Evolutionary conservation across 495 filamentous ascomycete species (phyloP).

Genomic region (Jackrogersella multiformis): DNA sequence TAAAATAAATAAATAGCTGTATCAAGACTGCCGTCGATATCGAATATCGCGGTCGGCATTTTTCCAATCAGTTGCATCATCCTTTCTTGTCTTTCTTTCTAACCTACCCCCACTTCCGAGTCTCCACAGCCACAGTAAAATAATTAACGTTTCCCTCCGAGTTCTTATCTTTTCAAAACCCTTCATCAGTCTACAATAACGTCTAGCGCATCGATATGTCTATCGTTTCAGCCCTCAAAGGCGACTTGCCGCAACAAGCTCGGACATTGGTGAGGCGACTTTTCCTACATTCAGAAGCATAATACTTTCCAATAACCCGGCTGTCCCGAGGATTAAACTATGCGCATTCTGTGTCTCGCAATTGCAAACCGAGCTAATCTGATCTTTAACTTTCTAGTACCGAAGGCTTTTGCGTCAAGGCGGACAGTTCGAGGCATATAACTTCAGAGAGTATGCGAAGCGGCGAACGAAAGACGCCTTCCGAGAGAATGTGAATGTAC

Average conservation of each 20-base stretch:
- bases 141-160: neutral
- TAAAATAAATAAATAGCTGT: conserved; percentile 21
- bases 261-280: conserved; percentile 70
- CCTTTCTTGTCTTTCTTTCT: too few species aligned
- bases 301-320: neutral
- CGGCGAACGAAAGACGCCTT: conserved; percentile 90
- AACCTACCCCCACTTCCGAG: conserved; percentile 2
- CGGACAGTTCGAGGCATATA: conserved; percentile 89
- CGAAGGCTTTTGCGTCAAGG: conserved; percentile 90
- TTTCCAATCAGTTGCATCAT: conserved; percentile 44
- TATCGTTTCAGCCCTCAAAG: conserved; percentile 59
- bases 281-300: neutral
- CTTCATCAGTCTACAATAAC: neutral
- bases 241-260: conserved; percentile 74
- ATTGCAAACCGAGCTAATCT: conserved; percentile 2
- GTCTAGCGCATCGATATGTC: conserved; percentile 52
- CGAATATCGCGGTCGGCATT: conserved; percentile 29
- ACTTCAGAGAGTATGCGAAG: conserved; percentile 96
- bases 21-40: neutral
- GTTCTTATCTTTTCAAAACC: neutral
- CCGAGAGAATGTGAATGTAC: conserved; percentile 73
- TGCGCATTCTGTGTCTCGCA: neutral
- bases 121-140: neutral
- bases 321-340: neutral
- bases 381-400: conserved; percentile 65